Base-by-base conservation (phyloP, 1,284 basidiomycete genomes). In the Apiotrichum sp. region DNA sequence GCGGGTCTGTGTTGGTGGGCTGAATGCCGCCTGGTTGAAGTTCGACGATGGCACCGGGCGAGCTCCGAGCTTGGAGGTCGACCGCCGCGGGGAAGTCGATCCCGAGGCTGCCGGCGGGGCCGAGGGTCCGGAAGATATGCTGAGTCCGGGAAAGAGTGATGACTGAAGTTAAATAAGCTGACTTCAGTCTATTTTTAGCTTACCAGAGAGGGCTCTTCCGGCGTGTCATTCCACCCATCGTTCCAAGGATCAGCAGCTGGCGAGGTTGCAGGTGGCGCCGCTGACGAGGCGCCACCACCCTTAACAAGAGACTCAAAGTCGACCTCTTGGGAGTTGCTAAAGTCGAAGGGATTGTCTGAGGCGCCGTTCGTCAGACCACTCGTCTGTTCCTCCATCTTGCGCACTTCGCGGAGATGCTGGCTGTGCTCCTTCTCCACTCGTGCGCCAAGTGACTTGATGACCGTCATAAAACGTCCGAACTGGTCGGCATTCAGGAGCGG, bases 401-500 rank as follows among this genome's bases (percentile, higher is more conserved):
- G 69, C 0, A 73, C 71, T 39, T 77, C 75, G 14, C 73, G 67
- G 6, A 78, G 65, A 55, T 78, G 76, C 41, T 74, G 69, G 2
- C 67, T 59, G 50, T 78, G 76, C 59, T 78, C 76, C 52, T 64
- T 59, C 61, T 77, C 75, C 3, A 77, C 74, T 2, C 76, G 70
- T 0, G 65, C 55, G 0, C 75, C 73, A 1, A 78, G 68, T 2
- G 70, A 64, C 61, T 76, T 72, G 60, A 78, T 73, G 8, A 76
- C 75, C 3, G 75, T 73, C 90, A 93, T 93, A 72, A 93, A 93
- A 3, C 87, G 84, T 61, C 86, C 82, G 71, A 98, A 99, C 75
- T 99, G 96, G 35, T 87, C 83, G 3, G 93, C 82, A 64, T 86
- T 96, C 33, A 98, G 77, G 39, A 97, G 87, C 89, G 66, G 31